Conservation (phyloP, 2,329 filamentous ascomycete species). For the Phoma herbarum region DNA sequence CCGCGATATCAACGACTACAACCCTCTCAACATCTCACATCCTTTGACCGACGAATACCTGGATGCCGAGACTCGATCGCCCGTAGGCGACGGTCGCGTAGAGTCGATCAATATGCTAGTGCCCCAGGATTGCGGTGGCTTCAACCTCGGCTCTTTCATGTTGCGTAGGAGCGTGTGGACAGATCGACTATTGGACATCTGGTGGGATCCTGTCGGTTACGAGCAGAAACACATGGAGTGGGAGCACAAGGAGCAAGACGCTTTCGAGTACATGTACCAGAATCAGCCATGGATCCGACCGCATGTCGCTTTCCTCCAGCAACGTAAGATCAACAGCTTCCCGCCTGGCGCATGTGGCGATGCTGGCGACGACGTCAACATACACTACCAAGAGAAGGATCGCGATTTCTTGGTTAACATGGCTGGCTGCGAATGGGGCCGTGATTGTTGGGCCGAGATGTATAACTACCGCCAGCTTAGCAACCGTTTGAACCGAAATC, state of each 20-base stretch:
- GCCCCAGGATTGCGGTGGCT: slow-evolving; percentile 92
- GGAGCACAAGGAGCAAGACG: slow-evolving; percentile 99
- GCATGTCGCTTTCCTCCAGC: slow-evolving; percentile 86
- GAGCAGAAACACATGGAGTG: slow-evolving; percentile 99
- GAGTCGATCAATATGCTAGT: slow-evolving; percentile 87
- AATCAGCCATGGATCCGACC: slow-evolving; percentile 93
- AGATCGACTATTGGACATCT: slow-evolving; percentile 89
- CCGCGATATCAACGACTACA: slow-evolving; percentile 95
- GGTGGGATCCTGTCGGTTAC: slow-evolving; percentile 98
- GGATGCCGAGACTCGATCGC: slow-evolving; percentile 75
- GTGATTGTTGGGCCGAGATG: slow-evolving; percentile 98
- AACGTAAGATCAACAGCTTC: slow-evolving; percentile 94
- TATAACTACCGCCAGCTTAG: slow-evolving; percentile 93
- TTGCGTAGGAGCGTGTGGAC: slow-evolving; percentile 86
- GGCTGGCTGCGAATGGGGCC: slow-evolving; percentile 96
- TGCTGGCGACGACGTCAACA: slow-evolving; percentile 73
- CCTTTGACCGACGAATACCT: slow-evolving; percentile 78
- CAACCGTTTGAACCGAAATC: slow-evolving; percentile 84
- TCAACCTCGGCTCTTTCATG: slow-evolving; percentile 97
- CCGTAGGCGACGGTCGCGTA: slow-evolving; percentile 77
- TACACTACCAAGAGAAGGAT: slow-evolving; percentile 87
- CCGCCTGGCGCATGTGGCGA: slow-evolving; percentile 88
- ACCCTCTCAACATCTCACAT: slow-evolving; percentile 92
- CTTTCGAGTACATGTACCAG: slow-evolving; percentile 88
- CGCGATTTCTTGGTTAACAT: slow-evolving; percentile 97